phyloP scores from a whole-genome alignment of 306 rosid genomes.

The Lathyrus aphaca region DNA sequence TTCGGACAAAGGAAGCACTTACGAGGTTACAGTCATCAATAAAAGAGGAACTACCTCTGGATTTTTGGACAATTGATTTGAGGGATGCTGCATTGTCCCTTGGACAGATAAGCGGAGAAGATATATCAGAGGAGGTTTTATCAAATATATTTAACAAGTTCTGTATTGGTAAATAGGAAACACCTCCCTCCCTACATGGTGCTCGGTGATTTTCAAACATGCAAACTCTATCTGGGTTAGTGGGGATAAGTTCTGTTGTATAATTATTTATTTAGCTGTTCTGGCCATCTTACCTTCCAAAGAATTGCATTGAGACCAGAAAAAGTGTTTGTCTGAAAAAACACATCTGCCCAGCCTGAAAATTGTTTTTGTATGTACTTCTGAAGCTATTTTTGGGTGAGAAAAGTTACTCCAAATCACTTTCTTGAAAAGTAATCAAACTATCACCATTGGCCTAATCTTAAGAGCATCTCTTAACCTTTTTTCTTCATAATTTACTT shows the following conservation, averaged over 20 bases:
- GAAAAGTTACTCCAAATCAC: too few species aligned
- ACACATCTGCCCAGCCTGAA: too few species aligned
- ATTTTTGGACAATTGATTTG: slow-evolving; percentile 96
- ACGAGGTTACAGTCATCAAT: slow-evolving; percentile 72
- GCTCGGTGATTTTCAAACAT: slow-evolving; percentile 9
- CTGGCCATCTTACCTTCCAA: not conserved
- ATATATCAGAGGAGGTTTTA: slow-evolving; percentile 88
- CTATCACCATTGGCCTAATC: too few species aligned
- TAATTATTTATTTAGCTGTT: not conserved
- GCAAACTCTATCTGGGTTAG: slow-evolving; percentile 10
- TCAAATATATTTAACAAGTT: slow-evolving; percentile 87
- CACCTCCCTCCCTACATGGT: not conserved
- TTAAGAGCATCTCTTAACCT: too few species aligned
- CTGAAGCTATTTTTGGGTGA: too few species aligned
- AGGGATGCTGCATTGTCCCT: slow-evolving; percentile 87
- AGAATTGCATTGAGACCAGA: too few species aligned
- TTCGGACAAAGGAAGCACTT: slow-evolving; percentile 86
- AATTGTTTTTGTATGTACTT: too few species aligned
- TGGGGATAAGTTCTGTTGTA: slow-evolving; percentile 26
- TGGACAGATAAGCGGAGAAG: slow-evolving; percentile 91
- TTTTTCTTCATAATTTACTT: too few species aligned
- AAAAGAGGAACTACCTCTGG: slow-evolving; percentile 79
- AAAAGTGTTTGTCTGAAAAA: too few species aligned
- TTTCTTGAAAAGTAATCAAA: too few species aligned
- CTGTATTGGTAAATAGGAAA: slow-evolving; percentile 78